Conservation (phyloP, 768 basidiomycete species). For the Russula dissimulans region DNA sequence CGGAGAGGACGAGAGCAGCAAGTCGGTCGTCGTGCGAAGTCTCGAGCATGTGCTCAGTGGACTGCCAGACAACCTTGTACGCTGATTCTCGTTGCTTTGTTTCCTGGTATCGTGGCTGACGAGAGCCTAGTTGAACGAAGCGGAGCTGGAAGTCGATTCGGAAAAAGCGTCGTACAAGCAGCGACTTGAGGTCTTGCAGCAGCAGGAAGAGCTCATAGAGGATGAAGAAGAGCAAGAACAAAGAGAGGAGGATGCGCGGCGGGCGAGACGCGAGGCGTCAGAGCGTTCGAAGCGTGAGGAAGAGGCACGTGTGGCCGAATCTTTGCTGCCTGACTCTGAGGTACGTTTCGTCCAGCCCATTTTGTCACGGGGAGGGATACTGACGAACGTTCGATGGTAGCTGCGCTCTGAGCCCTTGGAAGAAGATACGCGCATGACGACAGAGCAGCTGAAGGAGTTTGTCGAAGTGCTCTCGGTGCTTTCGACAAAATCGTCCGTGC, state of each 20-base stretch:
- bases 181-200: constrained; percentile 94
- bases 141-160: constrained; percentile 91
- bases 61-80: constrained; percentile 86
- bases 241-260: constrained; percentile 87
- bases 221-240: constrained; percentile 98
- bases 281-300: constrained; percentile 46
- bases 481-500: constrained; percentile 87
- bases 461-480: constrained; percentile 85
- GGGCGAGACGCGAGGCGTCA: constrained; percentile 70
- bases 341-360: constrained; percentile 30
- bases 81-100: constrained; percentile 22
- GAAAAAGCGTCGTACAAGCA: constrained; percentile 95
- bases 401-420: constrained; percentile 52
- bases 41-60: constrained; percentile 87
- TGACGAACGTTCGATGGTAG: constrained; percentile 28
- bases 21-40: constrained; percentile 67
- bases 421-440: constrained; percentile 87
- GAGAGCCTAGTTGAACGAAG: constrained; percentile 77
- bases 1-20: constrained; percentile 72
- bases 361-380: neutral
- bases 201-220: constrained; percentile 98
- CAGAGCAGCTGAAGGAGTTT: constrained; percentile 90
- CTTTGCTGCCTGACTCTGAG: constrained; percentile 83
- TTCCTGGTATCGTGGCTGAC: neutral
- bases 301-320: constrained; percentile 71